Base-by-base conservation (phyloP, 495 filamentous ascomycete genomes). In the Aspergillus saccharolyticus region DNA sequence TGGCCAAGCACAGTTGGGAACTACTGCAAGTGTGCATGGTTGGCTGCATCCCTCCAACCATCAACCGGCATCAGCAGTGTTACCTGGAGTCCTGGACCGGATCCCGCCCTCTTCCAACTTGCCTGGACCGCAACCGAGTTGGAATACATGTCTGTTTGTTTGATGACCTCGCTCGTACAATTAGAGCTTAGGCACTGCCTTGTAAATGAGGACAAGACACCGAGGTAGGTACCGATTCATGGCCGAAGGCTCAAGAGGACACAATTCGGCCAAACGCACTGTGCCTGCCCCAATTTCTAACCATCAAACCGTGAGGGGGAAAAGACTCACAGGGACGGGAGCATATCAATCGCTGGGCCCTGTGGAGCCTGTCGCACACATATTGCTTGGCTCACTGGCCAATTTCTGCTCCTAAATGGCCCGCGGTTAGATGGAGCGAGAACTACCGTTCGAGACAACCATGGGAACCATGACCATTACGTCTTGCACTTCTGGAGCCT, bases 11-110 rank as follows among this genome's bases (percentile, higher is more conserved):
- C 39, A 45, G 20, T 9, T 18, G 30, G 10, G 54, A 52, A 50
- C 59, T 61, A 61, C 59, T 61, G 59, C 59, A 57, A 61, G 59
- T 61, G 59, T 61, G 59, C 59, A 54, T 61, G 44, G 43, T 44
- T 61, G 53, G 59, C 54, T 57, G 59, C 59, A 61, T 39, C 51
- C 55, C 50, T 18, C 18, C 54, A 54, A 60, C 55, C 59, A 44
- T 18, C 43, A 48, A 44, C 51, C 22, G 22, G 47, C 47, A 50
- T 47, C 50, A 55, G 15, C 42, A 5, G 22, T 28, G 25, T 21
- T 8, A 54, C 44, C 47, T 56, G 58, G 58, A 49, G 20, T 42
- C 44, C 47, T 56, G 58, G 58, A 49, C 28, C 48, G 50, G 49
- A 30, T 45, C 44, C 28, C 33, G 33, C 33, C 33, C 12, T 39